Conservation (phyloP, 2,329 filamentous ascomycete genomes). For the Venturia nashicola region DNA sequence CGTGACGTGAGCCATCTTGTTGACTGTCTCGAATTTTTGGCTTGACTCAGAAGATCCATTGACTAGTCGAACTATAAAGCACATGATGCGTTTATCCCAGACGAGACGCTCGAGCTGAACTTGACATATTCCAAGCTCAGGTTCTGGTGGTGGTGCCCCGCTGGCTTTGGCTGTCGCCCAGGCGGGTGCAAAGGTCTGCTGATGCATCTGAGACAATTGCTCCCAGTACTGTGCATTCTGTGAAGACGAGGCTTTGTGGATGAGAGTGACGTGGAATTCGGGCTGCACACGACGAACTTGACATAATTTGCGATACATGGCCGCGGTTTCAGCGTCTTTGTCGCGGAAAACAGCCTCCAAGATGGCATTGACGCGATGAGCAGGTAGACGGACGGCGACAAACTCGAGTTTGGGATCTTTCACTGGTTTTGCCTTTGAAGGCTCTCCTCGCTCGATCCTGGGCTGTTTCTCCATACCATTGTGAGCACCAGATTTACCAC, state of each 20-base stretch:
- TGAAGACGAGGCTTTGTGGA: constrained; percentile 58
- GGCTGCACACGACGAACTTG: constrained; percentile 62
- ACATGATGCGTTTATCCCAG: constrained; percentile 81
- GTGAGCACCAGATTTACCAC: constrained; percentile 14
- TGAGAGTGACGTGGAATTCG: constrained; percentile 89
- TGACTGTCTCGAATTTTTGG: constrained; percentile 49
- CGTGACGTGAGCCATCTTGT: constrained; percentile 75
- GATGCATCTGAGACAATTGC: constrained; percentile 52
- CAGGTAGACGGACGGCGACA: constrained; percentile 46
- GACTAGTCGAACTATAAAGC: constrained; percentile 60
- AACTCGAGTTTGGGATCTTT: constrained; percentile 44
- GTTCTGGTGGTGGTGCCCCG: constrained; percentile 27
- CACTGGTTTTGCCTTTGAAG: constrained; percentile 18
- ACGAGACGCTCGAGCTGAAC: constrained; percentile 57
- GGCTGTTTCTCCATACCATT: constrained; percentile 19
- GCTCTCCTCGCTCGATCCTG: constrained; percentile 16
- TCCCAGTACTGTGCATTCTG: constrained; percentile 63
- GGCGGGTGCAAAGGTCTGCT: constrained; percentile 27
- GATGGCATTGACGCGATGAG: constrained; percentile 38
- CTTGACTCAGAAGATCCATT: constrained; percentile 4
- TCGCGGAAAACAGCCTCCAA: constrained; percentile 60
- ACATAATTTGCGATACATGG: constrained; percentile 65
- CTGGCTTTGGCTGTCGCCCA: constrained; percentile 15
- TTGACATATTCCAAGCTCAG: constrained; percentile 50
- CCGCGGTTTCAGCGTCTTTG: constrained; percentile 40